These are phyloP conservation scores for Trichoderma semiorbis DNA, from an alignment of 2,329 filamentous ascomycete species.

Conservation along the genomic window DNA sequence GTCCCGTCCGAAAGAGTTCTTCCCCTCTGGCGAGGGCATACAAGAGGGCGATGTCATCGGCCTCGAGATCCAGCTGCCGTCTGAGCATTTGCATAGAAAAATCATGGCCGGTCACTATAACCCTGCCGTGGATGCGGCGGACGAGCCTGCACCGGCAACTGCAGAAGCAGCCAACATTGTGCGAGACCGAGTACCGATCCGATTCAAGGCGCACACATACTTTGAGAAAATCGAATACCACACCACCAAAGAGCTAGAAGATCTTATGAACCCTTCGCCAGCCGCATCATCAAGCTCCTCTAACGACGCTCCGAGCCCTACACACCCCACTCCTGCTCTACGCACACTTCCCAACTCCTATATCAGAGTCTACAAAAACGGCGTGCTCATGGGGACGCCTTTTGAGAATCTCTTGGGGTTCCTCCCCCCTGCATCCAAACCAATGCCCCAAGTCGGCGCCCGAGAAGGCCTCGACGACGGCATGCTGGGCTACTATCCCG, in stretches of 20 bases:
- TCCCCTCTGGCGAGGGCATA: slow-evolving; percentile 72
- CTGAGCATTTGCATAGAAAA: slow-evolving; percentile 80
- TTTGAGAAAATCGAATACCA: slow-evolving; percentile 93
- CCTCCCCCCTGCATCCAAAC: slow-evolving; percentile 81
- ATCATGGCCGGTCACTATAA: slow-evolving; percentile 86
- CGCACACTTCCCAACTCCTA: slow-evolving; percentile 81
- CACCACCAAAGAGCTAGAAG: slow-evolving; percentile 81
- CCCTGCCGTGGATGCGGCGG: slow-evolving; percentile 68
- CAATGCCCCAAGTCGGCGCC: slow-evolving; percentile 67
- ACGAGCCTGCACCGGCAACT: slow-evolving; percentile 52
- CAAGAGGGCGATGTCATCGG: slow-evolving; percentile 91
- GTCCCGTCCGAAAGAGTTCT: slow-evolving; percentile 89
- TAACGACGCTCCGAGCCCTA: slow-evolving; percentile 62
- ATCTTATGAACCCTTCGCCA: slow-evolving; percentile 69
- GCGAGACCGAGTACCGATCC: slow-evolving; percentile 89
- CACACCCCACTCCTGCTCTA: slow-evolving; percentile 69
- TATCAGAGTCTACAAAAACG: slow-evolving; percentile 93
- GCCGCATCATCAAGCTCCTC: slow-evolving; percentile 43
- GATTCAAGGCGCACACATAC: slow-evolving; percentile 89
- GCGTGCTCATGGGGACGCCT: slow-evolving; percentile 76
- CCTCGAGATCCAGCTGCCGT: slow-evolving; percentile 85
- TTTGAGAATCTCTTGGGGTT: slow-evolving; percentile 89
- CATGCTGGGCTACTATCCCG: slow-evolving; percentile 92
- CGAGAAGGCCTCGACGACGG: slow-evolving; percentile 90
- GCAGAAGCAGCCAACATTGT: slow-evolving; percentile 75